These are phyloP conservation scores for Yamadazyma olivae DNA, from an alignment of 805 yeast species.

Conservation along the genomic window DNA sequence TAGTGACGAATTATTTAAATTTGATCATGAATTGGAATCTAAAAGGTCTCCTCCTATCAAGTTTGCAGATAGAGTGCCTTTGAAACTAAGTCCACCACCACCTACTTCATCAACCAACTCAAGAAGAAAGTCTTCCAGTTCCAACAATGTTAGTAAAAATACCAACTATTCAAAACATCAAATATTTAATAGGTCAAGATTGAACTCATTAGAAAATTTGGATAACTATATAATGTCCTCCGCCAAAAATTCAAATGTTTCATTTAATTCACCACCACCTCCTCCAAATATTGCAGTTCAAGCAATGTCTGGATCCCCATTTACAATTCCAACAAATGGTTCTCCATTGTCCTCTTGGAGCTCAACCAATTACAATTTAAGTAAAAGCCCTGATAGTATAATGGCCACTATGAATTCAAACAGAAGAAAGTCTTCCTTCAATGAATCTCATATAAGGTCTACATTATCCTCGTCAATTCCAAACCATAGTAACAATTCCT, in stretches of 20 bases:
- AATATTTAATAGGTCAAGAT: constrained; percentile 35
- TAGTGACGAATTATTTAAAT: constrained; percentile 18
- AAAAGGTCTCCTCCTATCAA: constrained; percentile 32
- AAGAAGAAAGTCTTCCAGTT: constrained; percentile 27
- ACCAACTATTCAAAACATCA: constrained; percentile 23
- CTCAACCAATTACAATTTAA: constrained; percentile 15
- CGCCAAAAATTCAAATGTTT: constrained; percentile 33
- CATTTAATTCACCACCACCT: constrained; percentile 34
- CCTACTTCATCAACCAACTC: constrained; percentile 5
- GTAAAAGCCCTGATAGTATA: constrained; percentile 13
- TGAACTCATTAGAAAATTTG: constrained; percentile 40
- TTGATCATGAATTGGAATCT: constrained; percentile 13
- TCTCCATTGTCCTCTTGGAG: constrained; percentile 13
- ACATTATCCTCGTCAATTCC: constrained; percentile 18
- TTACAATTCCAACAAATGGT: not conserved
- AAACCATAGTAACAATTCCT: not conserved
- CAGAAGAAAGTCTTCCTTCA: constrained; percentile 39
- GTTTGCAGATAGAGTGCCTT: constrained; percentile 43
- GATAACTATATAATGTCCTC: constrained; percentile 41
- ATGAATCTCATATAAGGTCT: constrained; percentile 34
- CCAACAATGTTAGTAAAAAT: constrained; percentile 13
- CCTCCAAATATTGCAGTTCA: constrained; percentile 15
- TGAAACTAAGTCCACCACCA: constrained; percentile 38
- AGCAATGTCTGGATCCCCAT: constrained; percentile 2
- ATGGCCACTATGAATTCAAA: constrained; percentile 7